These are phyloP conservation scores for Russula sp. DNA, from an alignment of 768 basidiomycete genomes.

Conservation along the genomic window DNA sequence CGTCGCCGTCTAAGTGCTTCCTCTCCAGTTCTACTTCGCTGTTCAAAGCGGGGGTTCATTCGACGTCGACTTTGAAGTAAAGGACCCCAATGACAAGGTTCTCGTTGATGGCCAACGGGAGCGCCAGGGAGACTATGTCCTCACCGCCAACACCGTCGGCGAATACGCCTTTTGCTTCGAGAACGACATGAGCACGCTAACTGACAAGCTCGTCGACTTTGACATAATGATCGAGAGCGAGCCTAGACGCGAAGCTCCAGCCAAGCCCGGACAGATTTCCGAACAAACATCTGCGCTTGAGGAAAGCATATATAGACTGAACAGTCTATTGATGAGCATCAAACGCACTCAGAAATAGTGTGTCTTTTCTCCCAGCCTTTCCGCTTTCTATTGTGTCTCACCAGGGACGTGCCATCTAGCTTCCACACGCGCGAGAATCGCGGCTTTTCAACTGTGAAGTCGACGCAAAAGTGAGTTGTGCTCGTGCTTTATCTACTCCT, in stretches of 20 bases:
- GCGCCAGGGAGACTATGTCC: conserved; percentile 93
- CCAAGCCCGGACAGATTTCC: conserved; percentile 79
- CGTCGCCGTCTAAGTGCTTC: conserved; percentile 6
- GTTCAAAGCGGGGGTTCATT: conserved; percentile 97
- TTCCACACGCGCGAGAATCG: conserved; percentile 93
- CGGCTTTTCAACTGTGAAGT: conserved; percentile 88
- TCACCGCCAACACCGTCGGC: conserved; percentile 87
- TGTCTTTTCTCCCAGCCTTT: conserved; percentile 30
- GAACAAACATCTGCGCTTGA: conserved; percentile 93
- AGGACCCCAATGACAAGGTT: conserved; percentile 84
- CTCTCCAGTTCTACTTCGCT: conserved; percentile 90
- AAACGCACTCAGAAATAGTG: conserved; percentile 93
- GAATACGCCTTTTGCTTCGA: conserved; percentile 97
- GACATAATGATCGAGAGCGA: conserved; percentile 99
- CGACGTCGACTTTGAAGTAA: conserved; percentile 91
- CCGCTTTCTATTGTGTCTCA: background rate
- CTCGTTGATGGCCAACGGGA: conserved; percentile 85
- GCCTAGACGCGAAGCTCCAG: conserved; percentile 83
- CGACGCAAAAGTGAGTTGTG: conserved; percentile 68
- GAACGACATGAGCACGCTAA: conserved; percentile 93
- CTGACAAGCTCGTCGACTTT: conserved; percentile 91
- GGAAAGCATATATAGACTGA: conserved; percentile 92
- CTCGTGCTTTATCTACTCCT: background rate
- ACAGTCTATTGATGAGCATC: conserved; percentile 79
- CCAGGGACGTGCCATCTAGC: conserved; percentile 36